Evolutionary conservation across 75 land plant species (phyloP), one percentile per base, ranked within the genome.

Genomic region (Selaginella moellendorffii): DNA sequence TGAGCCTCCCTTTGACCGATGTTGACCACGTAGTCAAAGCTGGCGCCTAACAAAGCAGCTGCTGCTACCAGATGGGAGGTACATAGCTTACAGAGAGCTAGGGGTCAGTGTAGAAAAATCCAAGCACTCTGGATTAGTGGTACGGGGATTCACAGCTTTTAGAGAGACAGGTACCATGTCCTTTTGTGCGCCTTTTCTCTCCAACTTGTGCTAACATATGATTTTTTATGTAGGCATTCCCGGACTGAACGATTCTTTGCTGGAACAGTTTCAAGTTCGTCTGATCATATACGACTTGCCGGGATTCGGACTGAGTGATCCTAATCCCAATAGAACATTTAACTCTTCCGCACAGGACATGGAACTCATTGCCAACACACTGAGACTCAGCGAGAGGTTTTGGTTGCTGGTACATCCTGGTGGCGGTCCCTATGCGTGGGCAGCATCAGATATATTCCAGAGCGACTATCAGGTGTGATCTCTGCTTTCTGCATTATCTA

Each of bases 371-470:
- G 59, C 24, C 9, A 24, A 56, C n/a, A 24, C 21, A 9, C 24
- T 56, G 8, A 8, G 24, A 8, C 59, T 56, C 5, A n/a, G 59
- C 2, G 59, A 56, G 24, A 8, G 59, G 2, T 56, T 56, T 21
- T 56, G 59, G 59, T 8, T 56, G 21, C 8, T 56, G 8, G 59
- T 25, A 21, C 59, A 19, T 21, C 24, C 59, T 9, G 59, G 59
- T 56, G 59, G 59, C 2, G 59, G 59, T 56, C 59, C 59, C 8
- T 25, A 56, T 21, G 24, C 59, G n/a, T 56, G 59, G 59, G 59
- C 59, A 21, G 59, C 59, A 2, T 56, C 24, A 8, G 59, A 56
- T 56, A 56, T 21, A 56, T 56, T 21, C 59, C 59, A 21, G 59
- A 56, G 59, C 19, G 59, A 2, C 21, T 56, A 56, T 56, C 59